A percentile compares a stretch with the other conserved stretches of the same genome.
Evolutionary conservation across 2,329 filamentous ascomycete genomes (phyloP).

Genomic region (Whalleya microplaca): DNA sequence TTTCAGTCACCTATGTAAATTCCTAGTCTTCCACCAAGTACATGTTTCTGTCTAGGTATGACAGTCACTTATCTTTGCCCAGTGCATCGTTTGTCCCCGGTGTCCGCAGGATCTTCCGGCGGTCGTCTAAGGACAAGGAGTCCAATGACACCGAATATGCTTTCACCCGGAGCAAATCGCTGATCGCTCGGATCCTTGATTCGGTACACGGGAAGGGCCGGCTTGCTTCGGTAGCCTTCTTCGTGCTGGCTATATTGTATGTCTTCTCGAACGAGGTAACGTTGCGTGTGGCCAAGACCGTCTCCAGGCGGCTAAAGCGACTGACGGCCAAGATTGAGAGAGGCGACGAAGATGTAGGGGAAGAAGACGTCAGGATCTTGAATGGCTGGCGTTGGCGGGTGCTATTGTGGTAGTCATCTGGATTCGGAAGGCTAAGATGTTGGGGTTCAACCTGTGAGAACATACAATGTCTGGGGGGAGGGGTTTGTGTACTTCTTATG

Average conservation of each 20-base stretch:
- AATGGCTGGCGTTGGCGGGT: conserved; percentile 62
- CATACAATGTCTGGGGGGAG: no score
- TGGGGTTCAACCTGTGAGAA: no score
- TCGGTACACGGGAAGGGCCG: conserved; percentile 48
- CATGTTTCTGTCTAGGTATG: background rate
- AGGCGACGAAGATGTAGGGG: conserved; percentile 49
- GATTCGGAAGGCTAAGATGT: background rate
- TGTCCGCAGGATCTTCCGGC: conserved; percentile 56
- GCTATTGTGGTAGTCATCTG: conserved; percentile 45
- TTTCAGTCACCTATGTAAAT: background rate
- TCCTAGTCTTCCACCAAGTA: no score
- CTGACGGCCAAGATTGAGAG: conserved; percentile 52
- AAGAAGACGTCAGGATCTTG: conserved; percentile 53
- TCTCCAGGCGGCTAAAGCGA: conserved; percentile 53
- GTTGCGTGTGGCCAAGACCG: conserved; percentile 56
- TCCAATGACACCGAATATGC: conserved; percentile 62
- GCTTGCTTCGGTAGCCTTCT: conserved; percentile 54
- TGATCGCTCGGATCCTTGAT: conserved; percentile 54
- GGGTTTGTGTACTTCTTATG: background rate
- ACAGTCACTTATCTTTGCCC: background rate
- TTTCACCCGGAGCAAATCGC: conserved; percentile 53
- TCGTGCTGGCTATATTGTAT: conserved; percentile 61
- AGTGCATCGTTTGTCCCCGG: conserved; percentile 57
- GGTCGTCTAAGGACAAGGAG: conserved; percentile 43
- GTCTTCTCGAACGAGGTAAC: conserved; percentile 63